Percentiles rank a stretch among this genome's conserved stretches.
Evolutionary conservation across 495 filamentous ascomycete species (phyloP).

Genomic region (Mytilinidion resinicola): DNA sequence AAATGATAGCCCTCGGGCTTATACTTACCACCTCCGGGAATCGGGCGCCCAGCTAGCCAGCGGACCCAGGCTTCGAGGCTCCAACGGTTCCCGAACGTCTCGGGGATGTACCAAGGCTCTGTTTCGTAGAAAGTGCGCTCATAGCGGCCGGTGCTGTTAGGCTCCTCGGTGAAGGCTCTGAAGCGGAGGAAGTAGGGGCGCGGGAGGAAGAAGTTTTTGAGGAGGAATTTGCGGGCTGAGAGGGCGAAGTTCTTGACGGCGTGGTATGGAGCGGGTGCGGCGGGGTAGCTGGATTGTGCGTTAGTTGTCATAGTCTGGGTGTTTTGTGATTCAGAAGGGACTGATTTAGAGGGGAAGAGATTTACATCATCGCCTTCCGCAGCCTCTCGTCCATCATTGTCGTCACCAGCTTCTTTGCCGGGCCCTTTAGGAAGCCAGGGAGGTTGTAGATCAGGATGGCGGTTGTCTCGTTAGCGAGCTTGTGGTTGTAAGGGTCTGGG

Average conservation of each 20-base stretch:
- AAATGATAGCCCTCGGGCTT: slow-evolving; percentile 54
- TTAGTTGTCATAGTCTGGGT: no score
- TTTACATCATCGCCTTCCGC: slow-evolving; percentile 59
- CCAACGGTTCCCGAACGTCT: slow-evolving; percentile 57
- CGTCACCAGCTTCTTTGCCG: slow-evolving; percentile 47
- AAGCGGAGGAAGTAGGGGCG: slow-evolving; percentile 44
- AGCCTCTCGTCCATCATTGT: slow-evolving; percentile 59
- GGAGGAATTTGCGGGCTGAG: slow-evolving; percentile 43
- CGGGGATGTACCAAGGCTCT: slow-evolving; percentile 48
- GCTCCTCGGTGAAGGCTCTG: slow-evolving; percentile 37
- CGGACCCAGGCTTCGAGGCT: slow-evolving; percentile 48
- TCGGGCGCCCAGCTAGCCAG: slow-evolving; percentile 48
- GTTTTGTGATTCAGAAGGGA: no score
- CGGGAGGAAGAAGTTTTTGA: slow-evolving; percentile 53
- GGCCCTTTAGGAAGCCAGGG: slow-evolving; percentile 44
- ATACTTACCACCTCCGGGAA: slow-evolving; percentile 55
- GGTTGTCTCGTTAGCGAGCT: slow-evolving; percentile 51
- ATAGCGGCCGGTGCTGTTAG: slow-evolving; percentile 44
- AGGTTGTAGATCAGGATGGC: slow-evolving; percentile 54
- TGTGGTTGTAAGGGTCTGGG: slow-evolving; percentile 47
- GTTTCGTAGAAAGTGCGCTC: slow-evolving; percentile 44
- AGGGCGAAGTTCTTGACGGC: slow-evolving; percentile 42
- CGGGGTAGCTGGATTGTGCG: slow-evolving; percentile 37
- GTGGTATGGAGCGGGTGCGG: slow-evolving; percentile 38
- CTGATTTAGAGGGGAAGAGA: no score